These are phyloP conservation scores for Paralagenidium karlingii DNA, from an alignment of 352 stramenopile species.

Conservation along the genomic window DNA sequence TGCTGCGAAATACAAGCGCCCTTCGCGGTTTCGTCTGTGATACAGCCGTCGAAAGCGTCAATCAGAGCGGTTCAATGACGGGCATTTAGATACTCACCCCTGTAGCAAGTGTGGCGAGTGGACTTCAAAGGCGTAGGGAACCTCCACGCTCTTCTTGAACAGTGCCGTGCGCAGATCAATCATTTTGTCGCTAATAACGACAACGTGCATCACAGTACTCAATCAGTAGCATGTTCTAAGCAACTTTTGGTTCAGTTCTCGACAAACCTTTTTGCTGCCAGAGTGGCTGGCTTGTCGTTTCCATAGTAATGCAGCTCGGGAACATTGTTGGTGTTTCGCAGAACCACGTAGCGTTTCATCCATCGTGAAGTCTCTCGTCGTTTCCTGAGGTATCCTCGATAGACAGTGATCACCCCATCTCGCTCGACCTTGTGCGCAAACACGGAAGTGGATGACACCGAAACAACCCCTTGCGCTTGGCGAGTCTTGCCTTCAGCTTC, in stretches of 20 bases:
- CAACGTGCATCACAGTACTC: too few species aligned
- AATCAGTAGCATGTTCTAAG: too few species aligned
- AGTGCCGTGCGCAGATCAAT: conserved; percentile 53
- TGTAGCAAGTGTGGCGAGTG: conserved; percentile 79
- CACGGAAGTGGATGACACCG: background rate
- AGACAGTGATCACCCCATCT: conserved; percentile 10
- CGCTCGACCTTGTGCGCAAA: background rate
- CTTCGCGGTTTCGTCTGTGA: conserved; percentile 82
- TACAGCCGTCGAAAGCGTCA: background rate
- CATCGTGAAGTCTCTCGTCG: conserved; percentile 66
- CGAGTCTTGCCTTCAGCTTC: conserved; percentile 1
- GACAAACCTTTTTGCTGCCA: too few species aligned
- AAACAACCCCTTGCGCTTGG: conserved; percentile 1
- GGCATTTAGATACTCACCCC: conserved; percentile 10
- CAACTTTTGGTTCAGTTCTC: too few species aligned
- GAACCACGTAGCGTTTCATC: conserved; percentile 66
- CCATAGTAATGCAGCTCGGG: conserved; percentile 57
- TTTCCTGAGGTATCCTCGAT: conserved; percentile 53
- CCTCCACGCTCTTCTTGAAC: conserved; percentile 69
- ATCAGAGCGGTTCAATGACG: background rate
- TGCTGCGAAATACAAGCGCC: conserved; percentile 77
- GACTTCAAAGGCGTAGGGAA: conserved; percentile 80
- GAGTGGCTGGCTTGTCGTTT: conserved; percentile 31
- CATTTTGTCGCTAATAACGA: conserved; percentile 19
- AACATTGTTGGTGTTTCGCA: conserved; percentile 18